Evolutionary conservation across 306 rosid species (phyloP).

Genomic region (Castanopsis chinensis): DNA sequence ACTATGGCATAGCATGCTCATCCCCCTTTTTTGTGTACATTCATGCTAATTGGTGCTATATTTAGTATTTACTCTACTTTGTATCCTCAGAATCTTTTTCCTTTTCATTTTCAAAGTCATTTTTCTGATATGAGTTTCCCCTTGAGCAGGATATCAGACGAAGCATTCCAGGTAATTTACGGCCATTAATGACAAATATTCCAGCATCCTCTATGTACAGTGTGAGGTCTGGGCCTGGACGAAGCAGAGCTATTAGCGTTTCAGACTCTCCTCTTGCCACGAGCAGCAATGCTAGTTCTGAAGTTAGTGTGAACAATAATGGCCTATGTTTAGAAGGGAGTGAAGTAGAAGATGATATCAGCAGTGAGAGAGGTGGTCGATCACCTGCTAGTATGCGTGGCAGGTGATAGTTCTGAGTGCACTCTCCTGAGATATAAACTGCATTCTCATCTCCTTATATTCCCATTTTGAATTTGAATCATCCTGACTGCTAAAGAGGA

Average conservation of each 20-base stretch:
- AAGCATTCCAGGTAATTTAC: slow-evolving; percentile 78
- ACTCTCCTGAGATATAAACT: slow-evolving; percentile 26
- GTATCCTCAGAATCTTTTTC: not conserved
- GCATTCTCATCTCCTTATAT: slow-evolving; percentile 6
- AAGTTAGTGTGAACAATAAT: slow-evolving; percentile 88
- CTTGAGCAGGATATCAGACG: slow-evolving; percentile 81
- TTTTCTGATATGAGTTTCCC: slow-evolving; percentile 21
- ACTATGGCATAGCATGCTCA: not conserved
- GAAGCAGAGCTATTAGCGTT: slow-evolving; percentile 77
- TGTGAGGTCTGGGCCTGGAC: slow-evolving; percentile 82
- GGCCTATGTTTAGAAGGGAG: slow-evolving; percentile 72
- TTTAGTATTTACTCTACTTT: not conserved
- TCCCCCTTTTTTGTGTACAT: not conserved
- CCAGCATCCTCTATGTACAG: slow-evolving; percentile 97
- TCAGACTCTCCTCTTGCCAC: slow-evolving; percentile 92
- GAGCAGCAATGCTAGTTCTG: slow-evolving; percentile 95
- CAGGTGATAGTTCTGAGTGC: slow-evolving; percentile 44
- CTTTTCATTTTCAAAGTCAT: slow-evolving; percentile 10
- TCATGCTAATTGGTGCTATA: not conserved
- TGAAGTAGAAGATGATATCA: slow-evolving; percentile 73
- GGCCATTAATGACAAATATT: slow-evolving; percentile 94
- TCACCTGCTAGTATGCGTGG: slow-evolving; percentile 67
- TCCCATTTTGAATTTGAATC: slow-evolving; percentile 26
- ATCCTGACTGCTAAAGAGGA: slow-evolving; percentile 22
- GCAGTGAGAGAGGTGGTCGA: slow-evolving; percentile 69